phyloP scores from a whole-genome alignment of 2,329 filamentous ascomycete species.

The Ascosphaera pollenicola region DNA sequence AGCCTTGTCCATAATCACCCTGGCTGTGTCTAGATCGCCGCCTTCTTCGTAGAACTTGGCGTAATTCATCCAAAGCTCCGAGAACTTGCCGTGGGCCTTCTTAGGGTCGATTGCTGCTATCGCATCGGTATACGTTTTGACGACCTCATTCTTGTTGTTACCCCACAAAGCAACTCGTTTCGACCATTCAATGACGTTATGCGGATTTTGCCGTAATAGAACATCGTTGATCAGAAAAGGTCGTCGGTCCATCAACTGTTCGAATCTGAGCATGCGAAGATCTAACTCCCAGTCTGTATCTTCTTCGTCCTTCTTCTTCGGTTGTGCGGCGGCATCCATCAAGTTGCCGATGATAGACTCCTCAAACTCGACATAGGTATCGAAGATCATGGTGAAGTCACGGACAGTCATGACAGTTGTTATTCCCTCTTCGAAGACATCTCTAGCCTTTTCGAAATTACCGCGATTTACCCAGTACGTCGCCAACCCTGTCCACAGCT shows the following conservation, averaged over 20 bases:
- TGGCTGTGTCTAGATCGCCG: constrained; percentile 61
- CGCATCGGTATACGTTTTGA: constrained; percentile 84
- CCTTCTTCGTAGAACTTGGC: constrained; percentile 91
- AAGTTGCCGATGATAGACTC: constrained; percentile 81
- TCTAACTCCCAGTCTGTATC: constrained; percentile 76
- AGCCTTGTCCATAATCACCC: constrained; percentile 91
- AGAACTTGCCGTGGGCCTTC: constrained; percentile 80
- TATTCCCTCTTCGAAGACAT: constrained; percentile 88
- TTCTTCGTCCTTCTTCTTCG: constrained; percentile 47
- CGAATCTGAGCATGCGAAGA: constrained; percentile 92
- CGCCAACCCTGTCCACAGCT: constrained; percentile 82
- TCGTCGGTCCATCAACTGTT: constrained; percentile 90
- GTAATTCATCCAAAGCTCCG: constrained; percentile 90
- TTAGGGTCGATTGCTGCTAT: constrained; percentile 87
- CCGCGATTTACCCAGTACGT: constrained; percentile 93
- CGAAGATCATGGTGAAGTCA: constrained; percentile 91
- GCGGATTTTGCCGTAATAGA: constrained; percentile 78
- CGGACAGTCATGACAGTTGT: constrained; percentile 97
- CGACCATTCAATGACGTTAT: constrained; percentile 92
- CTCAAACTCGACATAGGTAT: constrained; percentile 91
- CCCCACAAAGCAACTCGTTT: constrained; percentile 93
- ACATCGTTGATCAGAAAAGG: constrained; percentile 96
- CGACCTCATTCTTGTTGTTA: constrained; percentile 73
- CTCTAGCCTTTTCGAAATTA: constrained; percentile 77
- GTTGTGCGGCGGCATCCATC: constrained; percentile 65